Evolutionary conservation across 345 rosid genomes (phyloP).

Genomic region (Passiflora organensis): DNA sequence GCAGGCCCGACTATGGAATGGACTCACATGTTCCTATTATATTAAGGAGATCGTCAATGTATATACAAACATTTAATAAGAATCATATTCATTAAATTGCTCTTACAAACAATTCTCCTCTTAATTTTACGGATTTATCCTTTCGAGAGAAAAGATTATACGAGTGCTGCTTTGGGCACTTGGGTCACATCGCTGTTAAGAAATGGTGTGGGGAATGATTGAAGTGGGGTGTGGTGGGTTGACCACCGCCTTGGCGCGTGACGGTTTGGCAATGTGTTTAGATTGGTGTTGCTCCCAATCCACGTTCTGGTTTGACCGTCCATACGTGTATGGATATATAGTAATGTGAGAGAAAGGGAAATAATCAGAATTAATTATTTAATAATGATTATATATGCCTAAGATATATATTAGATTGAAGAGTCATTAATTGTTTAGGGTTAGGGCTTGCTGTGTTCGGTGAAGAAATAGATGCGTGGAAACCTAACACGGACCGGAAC

Average conservation of each 20-base stretch:
- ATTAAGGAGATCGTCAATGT: neutral
- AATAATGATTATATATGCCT: too few relatives aligned
- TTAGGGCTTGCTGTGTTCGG: slow-evolving; percentile 11
- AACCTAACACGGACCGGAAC: slow-evolving; percentile 37
- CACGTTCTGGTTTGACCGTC: slow-evolving; percentile 52
- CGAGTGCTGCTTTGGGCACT: slow-evolving; percentile 10
- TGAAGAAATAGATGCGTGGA: slow-evolving; percentile 27
- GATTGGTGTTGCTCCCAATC: neutral
- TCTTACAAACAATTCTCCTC: too few relatives aligned
- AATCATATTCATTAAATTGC: slow-evolving; percentile 2
- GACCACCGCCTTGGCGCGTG: slow-evolving; percentile 69
- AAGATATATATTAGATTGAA: too few relatives aligned
- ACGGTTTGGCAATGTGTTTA: slow-evolving; percentile 45
- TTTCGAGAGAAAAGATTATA: slow-evolving; percentile 2
- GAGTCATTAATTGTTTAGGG: slow-evolving; percentile 22
- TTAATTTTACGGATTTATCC: slow-evolving; percentile 6
- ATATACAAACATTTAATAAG: neutral
- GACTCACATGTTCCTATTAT: slow-evolving; percentile 21
- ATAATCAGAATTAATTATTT: too few relatives aligned
- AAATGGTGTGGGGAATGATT: neutral
- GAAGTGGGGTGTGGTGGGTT: slow-evolving; percentile 17
- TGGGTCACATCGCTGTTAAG: neutral
- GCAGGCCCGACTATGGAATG: slow-evolving; percentile 12
- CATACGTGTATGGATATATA: neutral
- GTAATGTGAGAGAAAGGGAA: too few relatives aligned